Percentiles rank a stretch among this genome's conserved stretches.
Conservation (phyloP, 2,329 filamentous ascomycete genomes). For the Xylaria sp. region DNA sequence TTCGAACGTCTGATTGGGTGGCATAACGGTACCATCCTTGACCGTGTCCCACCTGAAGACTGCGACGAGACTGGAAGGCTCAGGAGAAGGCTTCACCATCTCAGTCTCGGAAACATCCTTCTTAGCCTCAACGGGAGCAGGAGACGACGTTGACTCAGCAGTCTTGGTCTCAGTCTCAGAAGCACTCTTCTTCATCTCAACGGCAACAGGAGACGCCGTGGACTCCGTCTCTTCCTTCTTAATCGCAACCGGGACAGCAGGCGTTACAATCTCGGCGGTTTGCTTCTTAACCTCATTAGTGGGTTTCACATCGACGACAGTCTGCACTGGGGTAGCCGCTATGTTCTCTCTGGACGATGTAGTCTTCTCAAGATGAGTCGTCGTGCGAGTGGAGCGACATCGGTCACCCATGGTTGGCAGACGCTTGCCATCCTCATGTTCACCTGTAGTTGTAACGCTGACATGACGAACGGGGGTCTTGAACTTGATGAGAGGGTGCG, state of each 20-base stretch:
- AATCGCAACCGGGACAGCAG: background rate
- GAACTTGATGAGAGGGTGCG: slow-evolving; percentile 96
- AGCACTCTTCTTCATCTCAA: slow-evolving; percentile 6
- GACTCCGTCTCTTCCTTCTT: slow-evolving; percentile 13
- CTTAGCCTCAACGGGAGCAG: background rate
- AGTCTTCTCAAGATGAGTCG: slow-evolving; percentile 43
- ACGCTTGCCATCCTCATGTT: slow-evolving; percentile 61
- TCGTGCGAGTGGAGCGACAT: slow-evolving; percentile 28
- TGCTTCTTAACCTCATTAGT: slow-evolving; percentile 35
- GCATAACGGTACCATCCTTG: slow-evolving; percentile 67
- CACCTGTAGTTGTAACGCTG: slow-evolving; percentile 76
- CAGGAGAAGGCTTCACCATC: slow-evolving; percentile 11
- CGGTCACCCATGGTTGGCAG: slow-evolving; percentile 71
- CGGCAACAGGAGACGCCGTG: no score
- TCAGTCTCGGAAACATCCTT: slow-evolving; percentile 11
- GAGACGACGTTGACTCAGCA: no score
- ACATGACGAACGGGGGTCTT: slow-evolving; percentile 87
- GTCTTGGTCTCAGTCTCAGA: background rate
- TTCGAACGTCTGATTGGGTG: slow-evolving; percentile 68
- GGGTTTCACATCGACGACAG: slow-evolving; percentile 67
- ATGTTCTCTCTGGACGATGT: slow-evolving; percentile 45
- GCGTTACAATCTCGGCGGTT: slow-evolving; percentile 9
- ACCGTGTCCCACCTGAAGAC: slow-evolving; percentile 74
- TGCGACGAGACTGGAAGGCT: slow-evolving; percentile 38
- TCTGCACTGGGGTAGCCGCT: slow-evolving; percentile 55